phyloP scores from a whole-genome alignment of 345 rosid species.

The Hypericum androsaemum region DNA sequence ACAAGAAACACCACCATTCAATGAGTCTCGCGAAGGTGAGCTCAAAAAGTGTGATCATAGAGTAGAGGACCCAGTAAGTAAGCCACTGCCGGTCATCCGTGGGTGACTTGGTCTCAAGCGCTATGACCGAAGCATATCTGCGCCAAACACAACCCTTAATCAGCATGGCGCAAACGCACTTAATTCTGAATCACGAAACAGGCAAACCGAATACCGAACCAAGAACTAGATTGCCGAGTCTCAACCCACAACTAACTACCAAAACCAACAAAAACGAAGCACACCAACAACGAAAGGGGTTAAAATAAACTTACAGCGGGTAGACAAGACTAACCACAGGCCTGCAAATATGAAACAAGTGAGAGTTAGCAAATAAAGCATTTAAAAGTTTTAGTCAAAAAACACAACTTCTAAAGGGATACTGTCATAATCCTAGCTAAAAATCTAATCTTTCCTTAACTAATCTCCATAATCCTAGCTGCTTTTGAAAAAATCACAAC shows the following conservation, averaged over 20 bases:
- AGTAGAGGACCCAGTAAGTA: slow-evolving; percentile 91
- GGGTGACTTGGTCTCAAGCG: slow-evolving; percentile 76
- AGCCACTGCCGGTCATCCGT: slow-evolving; percentile 92
- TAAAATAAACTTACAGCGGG: slow-evolving; percentile 66
- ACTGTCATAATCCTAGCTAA: too few species aligned
- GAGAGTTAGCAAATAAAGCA: background rate
- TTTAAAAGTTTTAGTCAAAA: too few species aligned
- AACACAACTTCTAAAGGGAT: too few species aligned
- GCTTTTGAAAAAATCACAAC: too few species aligned
- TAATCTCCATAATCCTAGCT: too few species aligned
- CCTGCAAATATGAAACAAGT: slow-evolving; percentile 38
- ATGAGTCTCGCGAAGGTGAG: slow-evolving; percentile 83
- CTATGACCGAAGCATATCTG: slow-evolving; percentile 80
- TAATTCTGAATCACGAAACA: too few species aligned
- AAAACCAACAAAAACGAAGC: background rate
- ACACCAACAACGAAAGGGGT: background rate
- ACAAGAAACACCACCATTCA: slow-evolving; percentile 49
- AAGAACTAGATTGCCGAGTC: too few species aligned
- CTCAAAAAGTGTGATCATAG: slow-evolving; percentile 76
- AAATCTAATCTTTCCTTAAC: too few species aligned
- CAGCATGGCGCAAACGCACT: too few species aligned
- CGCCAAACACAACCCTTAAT: too few species aligned
- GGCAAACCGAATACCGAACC: too few species aligned
- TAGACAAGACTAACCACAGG: slow-evolving; percentile 84
- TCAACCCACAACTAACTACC: too few species aligned